A percentile compares a stretch with the other conserved stretches of the same genome.
Conservation (phyloP, 257 asterid species). For the Ajuga chamaepitys region DNA sequence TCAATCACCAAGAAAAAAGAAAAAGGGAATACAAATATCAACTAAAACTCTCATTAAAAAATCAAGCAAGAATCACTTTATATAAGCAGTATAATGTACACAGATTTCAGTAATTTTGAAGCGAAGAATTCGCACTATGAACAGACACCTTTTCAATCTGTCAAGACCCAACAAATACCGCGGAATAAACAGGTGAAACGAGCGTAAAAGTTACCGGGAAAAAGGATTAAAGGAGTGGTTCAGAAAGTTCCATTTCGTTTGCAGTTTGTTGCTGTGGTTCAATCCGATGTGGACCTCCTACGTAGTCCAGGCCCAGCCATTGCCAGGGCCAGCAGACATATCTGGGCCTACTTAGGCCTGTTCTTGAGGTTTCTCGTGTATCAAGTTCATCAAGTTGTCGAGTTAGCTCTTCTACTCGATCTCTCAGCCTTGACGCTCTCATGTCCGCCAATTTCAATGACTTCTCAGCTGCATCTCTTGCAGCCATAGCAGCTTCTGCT, state of each 20-base stretch:
- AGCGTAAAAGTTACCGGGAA: not conserved
- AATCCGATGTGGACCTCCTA: slow-evolving; percentile 33
- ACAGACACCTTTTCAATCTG: slow-evolving; percentile 2
- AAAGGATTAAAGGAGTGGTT: slow-evolving; percentile 66
- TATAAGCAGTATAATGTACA: slow-evolving; percentile 18
- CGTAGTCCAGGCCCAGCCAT: slow-evolving; percentile 91
- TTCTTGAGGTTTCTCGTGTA: slow-evolving; percentile 40
- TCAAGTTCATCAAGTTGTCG: slow-evolving; percentile 86
- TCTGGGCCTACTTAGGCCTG: slow-evolving; percentile 56
- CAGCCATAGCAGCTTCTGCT: slow-evolving; percentile 95
- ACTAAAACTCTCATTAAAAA: no score
- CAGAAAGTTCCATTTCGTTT: slow-evolving; percentile 97
- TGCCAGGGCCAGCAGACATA: slow-evolving; percentile 99
- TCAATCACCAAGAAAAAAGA: no score
- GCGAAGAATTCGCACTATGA: slow-evolving; percentile 17
- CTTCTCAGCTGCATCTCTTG: slow-evolving; percentile 95
- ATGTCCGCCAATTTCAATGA: slow-evolving; percentile 81
- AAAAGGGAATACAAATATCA: no score
- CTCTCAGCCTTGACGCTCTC: slow-evolving; percentile 84
- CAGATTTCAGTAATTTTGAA: slow-evolving; percentile 1
- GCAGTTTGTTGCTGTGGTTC: slow-evolving; percentile 41
- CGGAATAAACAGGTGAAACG: not conserved
- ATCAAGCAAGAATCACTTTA: slow-evolving; percentile 1
- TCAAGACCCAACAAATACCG: slow-evolving; percentile 10
- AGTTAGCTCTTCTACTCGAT: slow-evolving; percentile 81